Base-by-base conservation (phyloP, 192 early-diverging fungal genomes). In the Backusella tarrabulga region DNA sequence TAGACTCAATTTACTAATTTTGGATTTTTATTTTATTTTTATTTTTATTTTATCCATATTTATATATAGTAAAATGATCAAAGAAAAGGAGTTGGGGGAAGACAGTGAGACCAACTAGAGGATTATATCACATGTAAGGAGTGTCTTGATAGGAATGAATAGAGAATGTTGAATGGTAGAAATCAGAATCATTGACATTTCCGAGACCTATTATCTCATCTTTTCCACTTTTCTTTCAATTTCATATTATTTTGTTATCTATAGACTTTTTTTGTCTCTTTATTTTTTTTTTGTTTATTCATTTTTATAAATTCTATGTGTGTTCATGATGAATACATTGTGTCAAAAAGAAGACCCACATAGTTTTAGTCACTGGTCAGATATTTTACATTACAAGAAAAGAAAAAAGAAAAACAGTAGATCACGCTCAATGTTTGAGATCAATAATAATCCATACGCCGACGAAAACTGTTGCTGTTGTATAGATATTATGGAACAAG, bases 361-460 rank as follows among this genome's bases (percentile, higher is more conserved):
- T 29, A 26, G 56, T n/a, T 63, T 26, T 36, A 70, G 36, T 8
- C 34, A 36, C n/a, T 70, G 68, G 68, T 70, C 68, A 70, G 68
- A 70, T 21, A 40, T 70, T 11, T 70, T 70, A 70, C 34, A 32
- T 35, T 68, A 70, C 21, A 70, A 38, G 21, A 35, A 41, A 40
- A 41, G 38, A 70, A 70, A 70, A 23, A 70, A 70, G 68, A 70
- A 70, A 15, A 70, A 70, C 68, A 70, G 68, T 41, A 35, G 68
- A 41, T 70, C 68, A 23, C 34, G 38, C 9, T 70, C 68, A 1
- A 70, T 70, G 68, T 70, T 70, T 70, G 68, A 70, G 36, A 70
- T 70, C 35, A 41, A 35, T 4, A 38, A 38, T 23, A 70, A 70
- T 23, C 68, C 68, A 11, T 70, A 70, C 21, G 35, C 68, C 38